Percentiles rank a stretch among this genome's conserved stretches.
Conservation (phyloP, 2,329 filamentous ascomycete species). For the Colletotrichum neosansevieriae region DNA sequence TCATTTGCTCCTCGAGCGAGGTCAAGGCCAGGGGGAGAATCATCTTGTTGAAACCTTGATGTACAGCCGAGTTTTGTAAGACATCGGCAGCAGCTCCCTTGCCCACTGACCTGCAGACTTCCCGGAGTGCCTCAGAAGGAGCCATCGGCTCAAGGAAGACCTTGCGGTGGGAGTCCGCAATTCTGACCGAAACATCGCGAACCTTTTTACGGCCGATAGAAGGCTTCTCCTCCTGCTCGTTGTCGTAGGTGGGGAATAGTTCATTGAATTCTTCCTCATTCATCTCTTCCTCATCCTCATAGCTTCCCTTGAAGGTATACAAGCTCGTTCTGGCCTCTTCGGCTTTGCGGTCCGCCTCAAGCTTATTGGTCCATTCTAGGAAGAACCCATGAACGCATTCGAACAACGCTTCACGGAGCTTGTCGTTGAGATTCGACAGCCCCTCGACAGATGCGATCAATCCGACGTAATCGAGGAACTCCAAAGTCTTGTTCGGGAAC, state of each 20-base stretch:
- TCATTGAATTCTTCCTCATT: constrained; percentile 81
- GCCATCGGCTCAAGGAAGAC: constrained; percentile 62
- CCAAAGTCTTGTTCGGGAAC: constrained; percentile 53
- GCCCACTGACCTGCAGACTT: constrained; percentile 58
- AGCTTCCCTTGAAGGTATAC: constrained; percentile 85
- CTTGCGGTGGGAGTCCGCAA: constrained; percentile 71
- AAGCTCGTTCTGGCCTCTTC: constrained; percentile 80
- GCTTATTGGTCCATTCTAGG: constrained; percentile 81
- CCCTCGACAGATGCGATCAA: constrained; percentile 62
- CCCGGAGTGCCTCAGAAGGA: constrained; percentile 56
- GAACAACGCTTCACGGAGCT: constrained; percentile 68
- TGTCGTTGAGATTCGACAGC: constrained; percentile 52
- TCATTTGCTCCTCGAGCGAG: constrained; percentile 71
- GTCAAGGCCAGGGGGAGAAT: constrained; percentile 77
- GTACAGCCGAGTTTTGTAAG: constrained; percentile 42
- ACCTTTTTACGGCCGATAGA: constrained; percentile 54
- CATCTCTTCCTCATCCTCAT: constrained; percentile 80
- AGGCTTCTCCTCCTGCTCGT: constrained; percentile 55
- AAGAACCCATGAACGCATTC: constrained; percentile 80
- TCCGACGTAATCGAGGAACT: constrained; percentile 64
- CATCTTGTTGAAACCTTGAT: constrained; percentile 58
- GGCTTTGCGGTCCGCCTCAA: constrained; percentile 81
- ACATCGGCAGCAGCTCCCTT: constrained; percentile 51
- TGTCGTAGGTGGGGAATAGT: constrained; percentile 84
- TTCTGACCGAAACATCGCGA: constrained; percentile 68